phyloP scores from a whole-genome alignment of 208 protist species.

The Trichomonas vaginalis region DNA sequence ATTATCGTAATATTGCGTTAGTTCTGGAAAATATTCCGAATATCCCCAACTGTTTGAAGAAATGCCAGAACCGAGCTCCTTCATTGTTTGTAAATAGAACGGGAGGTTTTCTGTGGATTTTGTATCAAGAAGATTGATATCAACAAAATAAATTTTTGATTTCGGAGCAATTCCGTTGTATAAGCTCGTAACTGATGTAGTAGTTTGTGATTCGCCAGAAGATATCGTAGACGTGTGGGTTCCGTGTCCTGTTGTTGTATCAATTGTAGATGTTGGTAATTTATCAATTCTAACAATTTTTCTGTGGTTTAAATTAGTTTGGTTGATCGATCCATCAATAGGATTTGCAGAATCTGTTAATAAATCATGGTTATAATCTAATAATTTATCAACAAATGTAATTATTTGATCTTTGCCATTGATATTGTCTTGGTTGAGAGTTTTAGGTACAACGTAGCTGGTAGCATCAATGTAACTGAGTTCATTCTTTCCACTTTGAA shows the following conservation, averaged over 20 bases:
- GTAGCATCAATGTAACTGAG: not conserved
- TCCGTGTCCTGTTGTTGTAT: not conserved
- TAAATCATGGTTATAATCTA: not conserved
- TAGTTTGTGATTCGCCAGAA: not conserved
- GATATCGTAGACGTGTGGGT: not conserved
- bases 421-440: not conserved
- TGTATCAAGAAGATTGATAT: not conserved
- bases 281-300: not conserved
- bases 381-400: not conserved
- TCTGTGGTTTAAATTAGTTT: not conserved
- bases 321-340: not conserved
- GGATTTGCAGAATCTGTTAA: not conserved
- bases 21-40: not conserved
- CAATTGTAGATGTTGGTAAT: not conserved
- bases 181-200: not conserved
- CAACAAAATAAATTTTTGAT: not conserved
- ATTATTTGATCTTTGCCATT: not conserved
- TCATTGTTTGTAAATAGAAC: not conserved
- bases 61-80: not conserved
- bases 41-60: not conserved
- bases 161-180: not conserved
- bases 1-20: not conserved
- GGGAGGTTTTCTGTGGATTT: not conserved
- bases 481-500: not conserved
- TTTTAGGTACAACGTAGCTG: not conserved